Percentiles rank a stretch among this genome's conserved stretches.
phyloP scores from a whole-genome alignment of 2,329 filamentous ascomycete genomes.

The Chaetomiaceae sp. region DNA sequence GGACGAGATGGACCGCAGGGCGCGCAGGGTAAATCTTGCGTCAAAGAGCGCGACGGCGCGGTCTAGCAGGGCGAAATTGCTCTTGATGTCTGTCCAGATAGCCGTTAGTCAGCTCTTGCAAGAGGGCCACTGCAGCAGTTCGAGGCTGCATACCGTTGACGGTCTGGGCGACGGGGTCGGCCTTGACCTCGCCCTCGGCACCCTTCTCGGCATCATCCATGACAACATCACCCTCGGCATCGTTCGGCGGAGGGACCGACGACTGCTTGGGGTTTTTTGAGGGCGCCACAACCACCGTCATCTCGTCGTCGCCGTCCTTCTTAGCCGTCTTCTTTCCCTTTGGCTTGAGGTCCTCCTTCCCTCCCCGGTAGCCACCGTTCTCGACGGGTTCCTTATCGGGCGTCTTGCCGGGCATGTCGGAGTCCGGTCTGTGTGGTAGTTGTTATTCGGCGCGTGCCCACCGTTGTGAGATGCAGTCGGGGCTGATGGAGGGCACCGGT shows the following conservation, averaged over 20 bases:
- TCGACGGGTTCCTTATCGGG: constrained; percentile 66
- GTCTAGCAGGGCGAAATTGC: constrained; percentile 87
- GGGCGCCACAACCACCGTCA: constrained; percentile 75
- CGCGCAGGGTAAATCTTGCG: constrained; percentile 88
- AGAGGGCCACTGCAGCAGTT: not conserved
- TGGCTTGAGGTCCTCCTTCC: constrained; percentile 62
- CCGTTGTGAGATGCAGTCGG: constrained; percentile 17
- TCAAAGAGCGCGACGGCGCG: constrained; percentile 91
- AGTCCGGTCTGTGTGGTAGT: not conserved
- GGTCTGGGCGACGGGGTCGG: constrained; percentile 58
- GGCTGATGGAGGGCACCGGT: constrained; percentile 10
- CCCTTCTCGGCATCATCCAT: constrained; percentile 61
- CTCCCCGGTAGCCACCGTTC: constrained; percentile 59
- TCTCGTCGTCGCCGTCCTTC: constrained; percentile 72
- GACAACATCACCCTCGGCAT: constrained; percentile 64
- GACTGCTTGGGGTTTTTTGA: constrained; percentile 60
- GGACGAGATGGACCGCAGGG: constrained; percentile 90
- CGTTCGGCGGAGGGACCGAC: constrained; percentile 51
- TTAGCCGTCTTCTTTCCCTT: constrained; percentile 61
- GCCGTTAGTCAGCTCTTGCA: not conserved
- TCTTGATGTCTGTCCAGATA: constrained; percentile 72
- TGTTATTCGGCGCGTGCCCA: constrained; percentile 5
- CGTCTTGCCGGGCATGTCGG: constrained; percentile 66
- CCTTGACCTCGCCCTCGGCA: constrained; percentile 47
- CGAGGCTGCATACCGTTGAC: constrained; percentile 49